Base-by-base conservation (phyloP, 2,329 filamentous ascomycete genomes). In the Volutella citrinella region DNA sequence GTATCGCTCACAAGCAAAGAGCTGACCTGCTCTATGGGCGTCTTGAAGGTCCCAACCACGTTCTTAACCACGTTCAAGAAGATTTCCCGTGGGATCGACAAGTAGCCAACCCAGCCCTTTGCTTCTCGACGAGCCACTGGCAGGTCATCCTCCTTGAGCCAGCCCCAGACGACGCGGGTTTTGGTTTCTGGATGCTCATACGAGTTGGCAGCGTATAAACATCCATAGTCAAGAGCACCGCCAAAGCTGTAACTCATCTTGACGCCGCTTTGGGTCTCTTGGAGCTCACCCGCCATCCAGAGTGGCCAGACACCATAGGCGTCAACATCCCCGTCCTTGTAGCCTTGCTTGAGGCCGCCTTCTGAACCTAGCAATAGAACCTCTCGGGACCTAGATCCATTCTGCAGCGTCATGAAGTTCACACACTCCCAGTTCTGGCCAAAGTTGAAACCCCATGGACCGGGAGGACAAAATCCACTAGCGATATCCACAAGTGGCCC, bases 371-470 rank as follows among this genome's bases (percentile, higher is more conserved):
- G 62, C 1, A 73, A 52, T 15, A 72, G 41, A 31, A 74, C 68
- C 19, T 69, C 23, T 47, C 52, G 9, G 9, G 57, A 48, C 3
- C 55, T 36, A 5, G 22, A 29, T 6, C 43, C 46, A 12, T 66
- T 59, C 2, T 36, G 45, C 12, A 74, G 51, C 0, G 63, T 66
- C 43, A 67, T 52, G 27, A 73, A 62, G 42, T 70, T 73, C 15
- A 60, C 64, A 9, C 68, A 67, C 42, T 75, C 70, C 69, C 70
- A 74, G 32, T 76, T 76, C 9, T 64, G 55, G 1, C 71, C 72
- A 10, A 71, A 57, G 26, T 74, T 68, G 4, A 70, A 67, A 1
- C 63, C 65, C 70, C 72, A 75, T 29, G 57, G 52, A 1, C 66
- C 66, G 1, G 47, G 40, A 1, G 39, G 61, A 50, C 52, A 51